These are phyloP conservation scores for Cryptosporidium ubiquitum DNA, from an alignment of 169 alveolate genomes.

Conservation along the genomic window DNA sequence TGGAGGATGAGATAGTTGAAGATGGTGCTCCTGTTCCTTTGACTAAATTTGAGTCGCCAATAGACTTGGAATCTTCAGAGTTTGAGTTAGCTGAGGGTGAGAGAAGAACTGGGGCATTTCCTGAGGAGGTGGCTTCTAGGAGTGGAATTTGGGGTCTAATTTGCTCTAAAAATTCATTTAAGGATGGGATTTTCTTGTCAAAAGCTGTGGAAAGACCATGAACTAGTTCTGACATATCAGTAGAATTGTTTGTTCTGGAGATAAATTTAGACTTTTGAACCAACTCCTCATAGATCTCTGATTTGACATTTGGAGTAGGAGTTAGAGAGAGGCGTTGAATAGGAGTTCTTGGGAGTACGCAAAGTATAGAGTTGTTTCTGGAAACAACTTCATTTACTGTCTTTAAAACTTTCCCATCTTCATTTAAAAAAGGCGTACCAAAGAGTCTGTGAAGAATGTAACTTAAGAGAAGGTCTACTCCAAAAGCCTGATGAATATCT, in stretches of 20 bases:
- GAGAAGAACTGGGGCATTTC: neutral
- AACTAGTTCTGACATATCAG: neutral
- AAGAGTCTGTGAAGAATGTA: conserved; percentile 51
- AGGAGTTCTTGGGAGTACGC: conserved; percentile 46
- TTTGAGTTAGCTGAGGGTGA: neutral
- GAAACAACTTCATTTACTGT: neutral
- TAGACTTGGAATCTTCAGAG: neutral
- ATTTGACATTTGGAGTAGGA: conserved; percentile 21
- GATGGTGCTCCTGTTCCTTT: conserved; percentile 26
- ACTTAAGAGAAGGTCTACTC: conserved; percentile 33
- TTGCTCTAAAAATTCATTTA: conserved; percentile 26
- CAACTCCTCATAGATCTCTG: conserved; percentile 28
- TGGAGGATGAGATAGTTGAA: neutral
- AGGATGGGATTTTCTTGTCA: conserved; percentile 26
- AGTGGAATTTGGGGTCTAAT: conserved; percentile 52
- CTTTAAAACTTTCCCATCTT: conserved; percentile 20
- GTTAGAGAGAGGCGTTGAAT: neutral
- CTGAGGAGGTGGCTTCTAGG: conserved; percentile 15
- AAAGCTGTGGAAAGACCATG: conserved; percentile 64
- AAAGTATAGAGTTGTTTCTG: conserved; percentile 15
- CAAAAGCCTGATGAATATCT: conserved; percentile 45
- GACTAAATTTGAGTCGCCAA: neutral
- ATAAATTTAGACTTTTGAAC: conserved; percentile 48
- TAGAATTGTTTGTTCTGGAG: neutral
- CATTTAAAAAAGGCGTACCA: conserved; percentile 13